phyloP scores from a whole-genome alignment of 2,329 filamentous ascomycete genomes.

The Sarocladiaceae sp. region DNA sequence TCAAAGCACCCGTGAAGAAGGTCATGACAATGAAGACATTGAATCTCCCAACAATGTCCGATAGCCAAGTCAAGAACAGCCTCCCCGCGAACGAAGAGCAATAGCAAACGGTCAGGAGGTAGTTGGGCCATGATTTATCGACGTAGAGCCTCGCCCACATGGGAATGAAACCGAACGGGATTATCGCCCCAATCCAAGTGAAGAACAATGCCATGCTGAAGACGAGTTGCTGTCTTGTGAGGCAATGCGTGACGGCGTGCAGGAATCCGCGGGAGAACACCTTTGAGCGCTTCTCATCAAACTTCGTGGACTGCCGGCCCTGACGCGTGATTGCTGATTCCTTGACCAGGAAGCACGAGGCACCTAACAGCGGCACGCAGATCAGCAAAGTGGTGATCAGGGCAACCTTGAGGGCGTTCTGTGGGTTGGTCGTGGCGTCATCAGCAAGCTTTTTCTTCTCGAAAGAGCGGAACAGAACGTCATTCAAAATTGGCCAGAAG shows the following conservation, averaged over 20 bases:
- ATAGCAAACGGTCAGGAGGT: conserved; percentile 57
- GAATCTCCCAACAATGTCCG: conserved; percentile 42
- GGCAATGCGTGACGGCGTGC: neutral
- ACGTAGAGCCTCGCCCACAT: conserved; percentile 35
- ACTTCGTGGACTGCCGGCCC: neutral
- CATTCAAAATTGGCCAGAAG: conserved; percentile 22
- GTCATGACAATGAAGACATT: conserved; percentile 30
- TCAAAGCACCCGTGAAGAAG: conserved; percentile 18
- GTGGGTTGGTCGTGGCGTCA: neutral
- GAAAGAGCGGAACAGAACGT: conserved; percentile 3
- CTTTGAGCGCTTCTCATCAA: conserved; percentile 22
- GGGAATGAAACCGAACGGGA: conserved; percentile 30
- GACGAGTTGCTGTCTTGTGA: conserved; percentile 9
- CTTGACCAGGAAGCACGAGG: conserved; percentile 19
- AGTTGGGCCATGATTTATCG: conserved; percentile 33
- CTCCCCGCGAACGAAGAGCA: conserved; percentile 47
- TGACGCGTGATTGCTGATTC: neutral
- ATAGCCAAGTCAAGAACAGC: conserved; percentile 43
- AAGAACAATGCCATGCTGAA: conserved; percentile 19
- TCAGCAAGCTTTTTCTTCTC: neutral
- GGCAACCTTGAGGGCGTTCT: conserved; percentile 12
- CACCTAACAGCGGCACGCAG: conserved; percentile 18
- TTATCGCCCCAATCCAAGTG: conserved; percentile 22
- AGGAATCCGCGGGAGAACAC: conserved; percentile 12
- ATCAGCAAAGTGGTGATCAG: conserved; percentile 17